phyloP scores from a whole-genome alignment of 371 early-diverging fungal genomes.

The Vairimorpha apis region DNA sequence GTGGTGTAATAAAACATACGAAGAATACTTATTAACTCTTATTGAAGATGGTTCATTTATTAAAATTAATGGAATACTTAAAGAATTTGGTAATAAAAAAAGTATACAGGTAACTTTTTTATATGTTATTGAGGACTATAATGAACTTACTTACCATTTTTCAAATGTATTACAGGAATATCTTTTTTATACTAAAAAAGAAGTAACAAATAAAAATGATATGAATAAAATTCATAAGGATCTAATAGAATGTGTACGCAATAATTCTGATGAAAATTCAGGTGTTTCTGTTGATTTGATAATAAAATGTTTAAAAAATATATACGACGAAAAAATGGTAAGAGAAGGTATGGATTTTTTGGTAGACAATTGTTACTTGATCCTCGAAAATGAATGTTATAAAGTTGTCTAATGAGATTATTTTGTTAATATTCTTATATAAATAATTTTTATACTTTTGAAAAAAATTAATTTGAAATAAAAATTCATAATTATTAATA shows the following conservation, averaged over 20 bases:
- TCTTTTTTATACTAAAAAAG: constrained; percentile 25
- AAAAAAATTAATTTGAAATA: no score
- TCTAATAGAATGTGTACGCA: constrained; percentile 44
- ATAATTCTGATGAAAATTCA: constrained; percentile 52
- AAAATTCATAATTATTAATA: no score
- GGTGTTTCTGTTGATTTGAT: constrained; percentile 52
- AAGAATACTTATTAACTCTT: constrained; percentile 23
- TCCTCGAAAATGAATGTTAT: constrained; percentile 42
- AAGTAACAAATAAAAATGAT: neutral
- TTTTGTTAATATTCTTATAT: no score
- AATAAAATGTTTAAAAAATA: constrained; percentile 46
- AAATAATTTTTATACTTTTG: no score
- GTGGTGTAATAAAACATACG: constrained; percentile 47
- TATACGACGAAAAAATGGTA: constrained; percentile 45
- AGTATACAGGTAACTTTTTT: constrained; percentile 34
- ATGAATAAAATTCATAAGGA: constrained; percentile 48
- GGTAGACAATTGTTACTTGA: constrained; percentile 48
- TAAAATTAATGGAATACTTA: constrained; percentile 44
- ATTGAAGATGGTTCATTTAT: constrained; percentile 37
- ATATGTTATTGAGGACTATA: constrained; percentile 35
- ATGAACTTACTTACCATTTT: constrained; percentile 47
- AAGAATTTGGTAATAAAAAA: constrained; percentile 41
- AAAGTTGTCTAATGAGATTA: no score
- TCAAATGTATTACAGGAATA: constrained; percentile 34
- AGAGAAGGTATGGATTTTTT: constrained; percentile 45